Conservation (phyloP, 345 rosid species). For the Populus alba region DNA sequence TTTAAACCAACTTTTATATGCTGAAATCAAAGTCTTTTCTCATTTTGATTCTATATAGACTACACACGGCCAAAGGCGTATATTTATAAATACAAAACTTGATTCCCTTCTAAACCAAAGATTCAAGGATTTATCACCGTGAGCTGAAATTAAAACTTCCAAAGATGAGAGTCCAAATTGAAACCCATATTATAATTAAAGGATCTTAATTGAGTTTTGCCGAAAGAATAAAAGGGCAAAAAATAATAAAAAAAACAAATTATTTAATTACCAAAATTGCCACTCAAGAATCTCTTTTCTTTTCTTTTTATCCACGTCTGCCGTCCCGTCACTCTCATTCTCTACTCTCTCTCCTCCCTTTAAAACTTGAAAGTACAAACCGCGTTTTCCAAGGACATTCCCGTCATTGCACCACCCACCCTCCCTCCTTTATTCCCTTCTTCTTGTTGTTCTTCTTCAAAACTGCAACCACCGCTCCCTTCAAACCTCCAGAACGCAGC, state of each 20-base stretch:
- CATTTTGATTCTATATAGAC: too few relatives aligned
- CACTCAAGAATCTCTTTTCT: background rate
- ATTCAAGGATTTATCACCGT: too few relatives aligned
- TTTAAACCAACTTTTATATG: too few relatives aligned
- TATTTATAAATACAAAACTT: too few relatives aligned
- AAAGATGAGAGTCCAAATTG: background rate
- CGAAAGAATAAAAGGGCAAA: too few relatives aligned
- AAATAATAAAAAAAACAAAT: too few relatives aligned
- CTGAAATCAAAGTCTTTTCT: too few relatives aligned
- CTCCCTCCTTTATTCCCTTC: background rate
- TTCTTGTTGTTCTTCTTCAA: background rate
- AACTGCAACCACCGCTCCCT: background rate
- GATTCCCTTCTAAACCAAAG: too few relatives aligned
- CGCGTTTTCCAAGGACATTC: conserved; percentile 5
- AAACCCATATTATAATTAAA: too few relatives aligned
- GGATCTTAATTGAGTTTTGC: background rate
- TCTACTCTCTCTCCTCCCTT: background rate
- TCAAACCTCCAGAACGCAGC: background rate
- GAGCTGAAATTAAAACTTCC: too few relatives aligned
- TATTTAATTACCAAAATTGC: background rate
- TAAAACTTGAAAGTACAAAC: background rate
- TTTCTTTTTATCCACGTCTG: background rate
- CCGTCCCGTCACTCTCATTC: background rate
- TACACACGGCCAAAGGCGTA: too few relatives aligned
- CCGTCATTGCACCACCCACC: background rate